Percentiles rank a stretch among this genome's conserved stretches.
Evolutionary conservation across 495 filamentous ascomycete genomes (phyloP).

Genomic region (Parachaetomium inaequale): DNA sequence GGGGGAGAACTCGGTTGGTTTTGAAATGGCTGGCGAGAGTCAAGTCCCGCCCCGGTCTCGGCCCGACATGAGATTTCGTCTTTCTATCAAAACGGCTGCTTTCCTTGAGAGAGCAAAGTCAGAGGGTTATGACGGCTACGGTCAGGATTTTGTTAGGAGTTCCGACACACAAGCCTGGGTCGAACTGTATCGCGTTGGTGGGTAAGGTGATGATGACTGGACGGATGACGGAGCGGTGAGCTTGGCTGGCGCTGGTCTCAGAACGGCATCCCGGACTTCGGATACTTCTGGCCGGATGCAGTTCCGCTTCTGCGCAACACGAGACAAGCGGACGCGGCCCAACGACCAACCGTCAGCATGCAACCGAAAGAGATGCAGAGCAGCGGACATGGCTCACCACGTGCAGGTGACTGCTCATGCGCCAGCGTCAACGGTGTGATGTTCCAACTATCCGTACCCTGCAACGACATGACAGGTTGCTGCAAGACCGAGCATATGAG

Average conservation of each 20-base stretch:
- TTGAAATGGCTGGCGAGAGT: no score
- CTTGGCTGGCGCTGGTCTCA: background rate
- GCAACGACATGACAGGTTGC: background rate
- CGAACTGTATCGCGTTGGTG: constrained; percentile 10
- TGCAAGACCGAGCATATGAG: background rate
- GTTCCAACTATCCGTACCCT: no score
- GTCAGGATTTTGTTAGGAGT: no score
- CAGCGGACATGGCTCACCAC: no score
- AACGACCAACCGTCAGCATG: background rate
- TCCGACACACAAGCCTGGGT: background rate
- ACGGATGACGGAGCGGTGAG: background rate
- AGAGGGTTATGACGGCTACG: no score
- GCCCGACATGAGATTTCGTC: no score
- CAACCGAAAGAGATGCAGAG: background rate
- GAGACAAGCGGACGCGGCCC: background rate
- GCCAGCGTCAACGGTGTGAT: no score
- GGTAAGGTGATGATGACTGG: constrained; percentile 8
- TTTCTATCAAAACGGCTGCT: no score
- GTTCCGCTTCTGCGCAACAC: background rate
- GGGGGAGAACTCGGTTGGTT: no score
- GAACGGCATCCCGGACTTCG: constrained; percentile 3
- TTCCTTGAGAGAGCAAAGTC: no score
- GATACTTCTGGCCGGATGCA: background rate
- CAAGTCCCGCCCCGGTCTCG: no score
- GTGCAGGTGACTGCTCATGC: no score